Conservation (phyloP, 108 stramenopile genomes). For the Skeletonema menzelii region DNA sequence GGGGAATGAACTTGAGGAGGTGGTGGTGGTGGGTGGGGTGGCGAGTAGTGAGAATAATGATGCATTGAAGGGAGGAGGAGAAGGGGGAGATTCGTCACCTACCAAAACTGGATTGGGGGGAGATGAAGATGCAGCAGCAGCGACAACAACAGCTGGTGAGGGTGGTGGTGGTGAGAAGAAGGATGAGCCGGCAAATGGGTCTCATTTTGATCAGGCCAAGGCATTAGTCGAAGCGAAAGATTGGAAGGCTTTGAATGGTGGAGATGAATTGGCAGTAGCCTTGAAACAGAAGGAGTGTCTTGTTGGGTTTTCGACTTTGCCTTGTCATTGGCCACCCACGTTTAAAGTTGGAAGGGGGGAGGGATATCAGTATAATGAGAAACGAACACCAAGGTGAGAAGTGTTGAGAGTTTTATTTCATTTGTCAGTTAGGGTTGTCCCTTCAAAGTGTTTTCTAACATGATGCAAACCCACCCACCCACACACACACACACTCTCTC, state of each 20-base stretch:
- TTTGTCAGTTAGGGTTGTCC: neutral
- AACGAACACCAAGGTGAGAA: conserved; percentile 61
- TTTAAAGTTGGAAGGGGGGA: conserved; percentile 56
- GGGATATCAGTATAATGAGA: conserved; percentile 58
- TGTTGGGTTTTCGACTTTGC: conserved; percentile 48
- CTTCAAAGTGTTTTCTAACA: neutral
- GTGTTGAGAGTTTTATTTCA: neutral
- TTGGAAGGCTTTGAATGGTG: conserved; percentile 38
- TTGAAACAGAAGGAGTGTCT: conserved; percentile 49
- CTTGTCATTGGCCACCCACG: conserved; percentile 62
- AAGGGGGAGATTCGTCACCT: neutral
- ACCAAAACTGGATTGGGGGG: neutral
- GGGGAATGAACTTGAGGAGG: neutral
- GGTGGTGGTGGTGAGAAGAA: neutral
- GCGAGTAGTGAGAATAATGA: neutral
- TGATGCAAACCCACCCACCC: too few species aligned
- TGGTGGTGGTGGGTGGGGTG: neutral
- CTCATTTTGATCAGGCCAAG: conserved; percentile 33
- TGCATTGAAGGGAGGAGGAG: neutral
- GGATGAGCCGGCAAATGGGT: conserved; percentile 38
- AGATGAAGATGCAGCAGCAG: neutral
- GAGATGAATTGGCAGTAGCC: conserved; percentile 47
- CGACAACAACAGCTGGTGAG: neutral
- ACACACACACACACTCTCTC: too few species aligned
- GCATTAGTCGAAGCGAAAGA: conserved; percentile 36